Percentiles rank a stretch among this genome's conserved stretches.
Evolutionary conservation across 2,329 filamentous ascomycete genomes (phyloP).

Genomic region (Fusarium fujikuroi): DNA sequence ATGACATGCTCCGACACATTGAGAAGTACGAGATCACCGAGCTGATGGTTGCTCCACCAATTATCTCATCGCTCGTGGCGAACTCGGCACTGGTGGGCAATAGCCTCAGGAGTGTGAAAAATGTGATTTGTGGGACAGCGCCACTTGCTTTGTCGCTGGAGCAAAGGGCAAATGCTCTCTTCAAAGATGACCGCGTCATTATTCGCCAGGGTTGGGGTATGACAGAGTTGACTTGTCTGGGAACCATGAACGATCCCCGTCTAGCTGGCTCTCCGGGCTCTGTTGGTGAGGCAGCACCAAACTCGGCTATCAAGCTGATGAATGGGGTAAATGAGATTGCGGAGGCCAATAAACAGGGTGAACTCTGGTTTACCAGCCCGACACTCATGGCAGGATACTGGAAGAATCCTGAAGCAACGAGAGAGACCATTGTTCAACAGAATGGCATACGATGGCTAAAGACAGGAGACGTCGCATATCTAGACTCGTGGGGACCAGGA

Average conservation of each 20-base stretch:
- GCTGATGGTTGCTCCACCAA: background rate
- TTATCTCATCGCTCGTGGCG: background rate
- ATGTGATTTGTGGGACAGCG: background rate
- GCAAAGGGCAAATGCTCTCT: background rate
- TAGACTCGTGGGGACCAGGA: background rate
- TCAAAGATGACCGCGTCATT: background rate
- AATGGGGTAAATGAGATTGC: background rate
- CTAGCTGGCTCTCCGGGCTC: background rate
- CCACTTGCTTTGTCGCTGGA: background rate
- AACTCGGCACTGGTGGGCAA: background rate
- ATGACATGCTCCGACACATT: background rate
- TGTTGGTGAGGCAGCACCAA: background rate
- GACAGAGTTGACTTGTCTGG: background rate
- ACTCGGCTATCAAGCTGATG: background rate
- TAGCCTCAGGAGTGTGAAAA: background rate
- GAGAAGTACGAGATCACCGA: background rate
- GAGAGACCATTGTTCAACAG: background rate
- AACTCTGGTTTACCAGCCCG: background rate
- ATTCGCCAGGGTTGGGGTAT: background rate
- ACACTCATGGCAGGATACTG: background rate
- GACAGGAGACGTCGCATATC: background rate
- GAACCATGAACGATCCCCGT: background rate
- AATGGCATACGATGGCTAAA: background rate
- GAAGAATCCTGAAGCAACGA: background rate
- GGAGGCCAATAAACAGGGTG: background rate